phyloP scores from a whole-genome alignment of 139 green algal species.

The Volvox reticuliferus region DNA sequence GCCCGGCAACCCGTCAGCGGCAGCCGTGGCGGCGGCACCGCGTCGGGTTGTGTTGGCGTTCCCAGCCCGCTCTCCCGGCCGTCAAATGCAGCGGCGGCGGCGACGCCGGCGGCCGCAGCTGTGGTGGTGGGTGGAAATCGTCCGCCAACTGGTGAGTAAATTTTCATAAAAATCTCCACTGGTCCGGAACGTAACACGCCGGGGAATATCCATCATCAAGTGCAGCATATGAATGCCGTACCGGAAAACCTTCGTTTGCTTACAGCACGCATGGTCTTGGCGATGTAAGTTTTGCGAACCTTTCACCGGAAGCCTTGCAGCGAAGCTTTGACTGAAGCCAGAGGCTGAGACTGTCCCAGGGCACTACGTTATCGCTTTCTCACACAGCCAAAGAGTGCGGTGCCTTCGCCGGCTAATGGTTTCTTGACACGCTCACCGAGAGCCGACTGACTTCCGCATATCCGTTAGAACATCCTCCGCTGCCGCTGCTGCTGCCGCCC shows the following conservation, averaged over 20 bases:
- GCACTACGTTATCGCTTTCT: neutral
- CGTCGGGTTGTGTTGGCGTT: neutral
- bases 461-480: neutral
- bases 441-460: neutral
- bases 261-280: no score
- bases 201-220: neutral
- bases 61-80: neutral
- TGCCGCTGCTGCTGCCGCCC: neutral
- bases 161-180: neutral
- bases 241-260: no score
- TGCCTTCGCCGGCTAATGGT: neutral
- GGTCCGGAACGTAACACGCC: neutral
- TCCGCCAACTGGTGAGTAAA: neutral
- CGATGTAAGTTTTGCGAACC: no score
- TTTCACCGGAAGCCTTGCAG: no score
- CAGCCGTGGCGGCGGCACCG: no score
- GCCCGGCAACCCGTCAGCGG: neutral
- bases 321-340: no score
- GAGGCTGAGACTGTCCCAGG: no score
- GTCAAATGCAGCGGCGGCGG: neutral
- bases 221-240: neutral
- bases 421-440: neutral
- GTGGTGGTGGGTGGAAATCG: neutral
- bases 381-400: neutral
- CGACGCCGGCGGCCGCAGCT: no score